These are phyloP conservation scores for Geranium rotundifolium DNA, from an alignment of 345 rosid genomes.

Conservation along the genomic window DNA sequence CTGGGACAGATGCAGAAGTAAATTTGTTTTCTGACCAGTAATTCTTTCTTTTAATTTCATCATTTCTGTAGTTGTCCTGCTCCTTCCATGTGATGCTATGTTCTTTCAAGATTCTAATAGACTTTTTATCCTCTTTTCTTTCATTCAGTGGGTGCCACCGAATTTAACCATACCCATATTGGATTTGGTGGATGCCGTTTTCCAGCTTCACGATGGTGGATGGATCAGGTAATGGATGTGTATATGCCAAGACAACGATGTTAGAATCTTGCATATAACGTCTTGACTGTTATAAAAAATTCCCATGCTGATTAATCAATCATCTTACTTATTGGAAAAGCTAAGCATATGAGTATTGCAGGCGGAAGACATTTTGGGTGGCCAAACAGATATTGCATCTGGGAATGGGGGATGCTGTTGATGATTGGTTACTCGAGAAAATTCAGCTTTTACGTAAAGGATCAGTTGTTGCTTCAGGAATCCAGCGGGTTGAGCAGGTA, in stretches of 20 bases:
- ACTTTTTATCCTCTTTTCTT: slow-evolving; percentile 9
- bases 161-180: slow-evolving; percentile 67
- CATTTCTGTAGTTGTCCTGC: background rate
- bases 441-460: slow-evolving; percentile 78
- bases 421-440: slow-evolving; percentile 96
- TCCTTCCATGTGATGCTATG: slow-evolving; percentile 3
- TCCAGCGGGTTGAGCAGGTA: slow-evolving; percentile 86
- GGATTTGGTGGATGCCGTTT: slow-evolving; percentile 81
- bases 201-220: slow-evolving; percentile 96
- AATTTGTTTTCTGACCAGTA: too few relatives aligned
- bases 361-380: slow-evolving; percentile 98
- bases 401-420: slow-evolving; percentile 99
- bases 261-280: background rate
- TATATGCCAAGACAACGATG: background rate
- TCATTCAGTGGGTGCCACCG: slow-evolving; percentile 96
- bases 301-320: slow-evolving; percentile 6
- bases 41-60: background rate
- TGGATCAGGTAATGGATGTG: slow-evolving; percentile 72
- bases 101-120: background rate
- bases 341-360: slow-evolving; percentile 14
- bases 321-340: slow-evolving; percentile 7
- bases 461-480: slow-evolving; percentile 76
- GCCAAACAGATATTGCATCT: slow-evolving; percentile 93
- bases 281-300: background rate
- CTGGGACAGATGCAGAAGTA: background rate